Evolutionary conservation across 1,284 basidiomycete species (phyloP), one percentile per base, ranked within the genome.

Genomic region (Phellopilus nigrolimitatus): DNA sequence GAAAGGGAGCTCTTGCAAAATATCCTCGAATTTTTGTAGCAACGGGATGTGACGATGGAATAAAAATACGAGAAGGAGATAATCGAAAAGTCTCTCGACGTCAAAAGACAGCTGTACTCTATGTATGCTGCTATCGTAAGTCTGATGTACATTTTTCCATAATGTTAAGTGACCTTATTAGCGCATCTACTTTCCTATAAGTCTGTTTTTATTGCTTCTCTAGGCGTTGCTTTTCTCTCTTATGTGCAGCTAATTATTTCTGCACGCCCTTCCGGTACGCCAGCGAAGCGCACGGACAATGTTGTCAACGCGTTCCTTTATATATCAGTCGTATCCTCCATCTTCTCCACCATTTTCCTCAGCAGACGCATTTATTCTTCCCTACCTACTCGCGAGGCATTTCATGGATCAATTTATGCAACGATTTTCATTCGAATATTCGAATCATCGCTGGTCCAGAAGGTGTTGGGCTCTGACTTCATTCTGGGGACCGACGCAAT

Each of bases 201-300:
- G 47, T 34, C 47, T 5, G 25, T 49, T 21, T 49, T 49, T 37
- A 40, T 49, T n/a, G 46, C 46, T 9, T 36, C 46, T 19, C 27
- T 47, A 15, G 27, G 46, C 22, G 46, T 24, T 38, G 24, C 12
- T 8, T 38, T 47, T 31, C 19, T 47, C 10, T 36, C 46, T 7
- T 47, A 47, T 25, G 33, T 30, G 33, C 46, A 47, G 8, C 33
- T 37, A 22, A 47, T 21, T 17, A 37, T 47, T 34, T 27, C 12
- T 7, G 31, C 30, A 8, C 37, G 37, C 37, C 37, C 46, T 27
- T 1, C 22, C 19, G 37, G 46, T 15, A 38, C 46, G 9, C 46
- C 33, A 2, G 10, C 21, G 10, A 47, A 37, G 22, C 19, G 9
- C 22, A 38, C 37, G 21, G 48, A 50, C n/a, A 22, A 17, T 3